Base-by-base conservation (phyloP, 805 yeast species). In the Sugiyamaella chiloensis region DNA sequence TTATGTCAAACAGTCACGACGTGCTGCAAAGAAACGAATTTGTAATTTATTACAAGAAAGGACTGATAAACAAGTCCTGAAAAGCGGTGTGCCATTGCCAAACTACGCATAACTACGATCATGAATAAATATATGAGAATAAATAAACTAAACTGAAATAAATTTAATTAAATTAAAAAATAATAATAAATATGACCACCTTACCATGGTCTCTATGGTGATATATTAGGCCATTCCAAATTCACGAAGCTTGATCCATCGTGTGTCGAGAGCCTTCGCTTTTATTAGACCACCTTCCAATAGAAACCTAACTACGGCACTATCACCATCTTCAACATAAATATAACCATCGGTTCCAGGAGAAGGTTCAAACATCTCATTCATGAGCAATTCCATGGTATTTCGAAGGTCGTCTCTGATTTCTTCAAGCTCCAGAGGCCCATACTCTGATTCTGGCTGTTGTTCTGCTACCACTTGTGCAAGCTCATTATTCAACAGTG, bases 221-320 rank as follows among this genome's bases (percentile, higher is more conserved):
- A n/a, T n/a, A n/a, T n/a, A n/a, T 14, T 26, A 24, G 17, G 31
- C 32, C 19, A 26, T 40, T 9, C 58, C 58, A 21, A 50, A 54
- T 24, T 50, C 53, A 14, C 58, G 39, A 17, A 54, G 51, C 27
- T 44, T 40, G n/a, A 54, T 48, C 16, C 23, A 34, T 5, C 44
- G 21, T 19, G 50, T 37, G 27, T 51, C 51, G 6, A 17, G 36
- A 4, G 42, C 46, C 16, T 40, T 39, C 12, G 40, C 35, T 1
- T 51, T 52, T 8, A 52, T 41, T n/a, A 52, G 37, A 16, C 50
- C 54, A 5, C 54, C 54, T 4, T 39, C 29, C 14, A 52, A 32
- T 14, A 54, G 26, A 31, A 54, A 50, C 27, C 50, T 43, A 7
- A 46, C 45, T n/a, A 54, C 34, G 5, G 50, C 47, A 16, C 37